These are phyloP conservation scores for Blastobotrys robertii DNA, from an alignment of 805 yeast genomes.

Conservation along the genomic window DNA sequence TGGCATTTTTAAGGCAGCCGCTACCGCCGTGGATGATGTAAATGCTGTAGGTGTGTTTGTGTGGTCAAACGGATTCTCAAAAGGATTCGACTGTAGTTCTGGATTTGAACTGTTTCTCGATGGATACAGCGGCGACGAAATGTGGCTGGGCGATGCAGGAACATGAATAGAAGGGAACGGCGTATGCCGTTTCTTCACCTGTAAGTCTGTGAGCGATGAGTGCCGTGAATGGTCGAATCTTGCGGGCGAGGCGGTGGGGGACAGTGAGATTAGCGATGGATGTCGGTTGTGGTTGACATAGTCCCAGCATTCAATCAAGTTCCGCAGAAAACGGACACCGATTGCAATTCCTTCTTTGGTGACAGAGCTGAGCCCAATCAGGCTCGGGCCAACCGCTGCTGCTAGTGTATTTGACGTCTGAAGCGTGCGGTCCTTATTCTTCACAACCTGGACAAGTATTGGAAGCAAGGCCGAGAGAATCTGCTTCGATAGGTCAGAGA, in stretches of 20 bases:
- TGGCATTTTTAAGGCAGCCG: not conserved
- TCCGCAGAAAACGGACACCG: slow-evolving; percentile 44
- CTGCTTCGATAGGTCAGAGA: slow-evolving; percentile 16
- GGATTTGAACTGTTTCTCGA: slow-evolving; percentile 4
- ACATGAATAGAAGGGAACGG: not conserved
- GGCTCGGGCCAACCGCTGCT: slow-evolving; percentile 42
- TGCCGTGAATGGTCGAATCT: not conserved
- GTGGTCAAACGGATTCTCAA: slow-evolving; percentile 9
- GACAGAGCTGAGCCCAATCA: slow-evolving; percentile 43
- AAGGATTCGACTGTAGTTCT: slow-evolving; percentile 2
- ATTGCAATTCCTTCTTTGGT: slow-evolving; percentile 41
- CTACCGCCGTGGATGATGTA: too few species aligned
- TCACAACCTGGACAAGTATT: slow-evolving; percentile 36
- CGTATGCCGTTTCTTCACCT: not conserved
- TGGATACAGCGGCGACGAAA: not conserved
- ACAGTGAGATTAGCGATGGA: not conserved
- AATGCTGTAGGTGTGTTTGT: too few species aligned
- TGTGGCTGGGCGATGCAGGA: slow-evolving; percentile 2
- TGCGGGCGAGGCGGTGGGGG: not conserved
- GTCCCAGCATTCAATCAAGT: slow-evolving; percentile 43
- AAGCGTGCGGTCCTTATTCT: slow-evolving; percentile 28
- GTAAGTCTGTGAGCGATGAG: not conserved
- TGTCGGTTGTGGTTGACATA: slow-evolving; percentile 16
- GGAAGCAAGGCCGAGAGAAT: slow-evolving; percentile 35
- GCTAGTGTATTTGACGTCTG: slow-evolving; percentile 35